Base-by-base conservation (phyloP, 352 stramenopile species). In the Nothophytophthora sp. region DNA sequence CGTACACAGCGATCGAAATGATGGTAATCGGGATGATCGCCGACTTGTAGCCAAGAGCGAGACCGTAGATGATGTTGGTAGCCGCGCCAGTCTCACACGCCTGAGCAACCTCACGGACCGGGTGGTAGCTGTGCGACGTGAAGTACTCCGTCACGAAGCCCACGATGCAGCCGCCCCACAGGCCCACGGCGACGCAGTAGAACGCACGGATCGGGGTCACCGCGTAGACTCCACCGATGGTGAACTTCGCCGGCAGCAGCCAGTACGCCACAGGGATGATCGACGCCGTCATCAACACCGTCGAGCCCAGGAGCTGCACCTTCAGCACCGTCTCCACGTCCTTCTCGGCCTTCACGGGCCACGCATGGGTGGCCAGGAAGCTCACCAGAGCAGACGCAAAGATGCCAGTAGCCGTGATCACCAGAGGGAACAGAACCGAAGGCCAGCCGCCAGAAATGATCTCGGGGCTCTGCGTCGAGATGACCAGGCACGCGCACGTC, bases 41-140 rank as follows among this genome's bases (percentile, higher is more conserved):
- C 69, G 96, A 99, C 78, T 99, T 99, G 92, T 99, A 99, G 57
- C 97, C 97, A 52, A 99, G 90, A 37, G 96, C 96, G 76, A 99
- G 96, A 72, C 97, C 97, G 72, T 99, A 99, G 70, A 99, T 99
- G 82, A 99, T 99, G 83, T 99, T 99, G 50, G 97, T 99, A 38
- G 97, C 97, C 43, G 96, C 92, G 63, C 97, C 97, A 67, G 97
- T 99, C 79, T 99, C 97, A 67, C 96, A 99, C 53, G 92, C 91
- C 63, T 99, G 79, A 25, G 96, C 94, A 41, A 99, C 91, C 65
- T 99, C 94, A 70, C 92, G 88, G 47, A 97, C 96, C n/a, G 96
- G 96, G 28, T 73, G 61, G 80, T 99, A 99, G 53, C 90, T 98
- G 75, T 99, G 91, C 42, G 96, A 99, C 23, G 98, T 99, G 80